Base-by-base conservation (phyloP, 306 rosid species). In the Corylus americana region DNA sequence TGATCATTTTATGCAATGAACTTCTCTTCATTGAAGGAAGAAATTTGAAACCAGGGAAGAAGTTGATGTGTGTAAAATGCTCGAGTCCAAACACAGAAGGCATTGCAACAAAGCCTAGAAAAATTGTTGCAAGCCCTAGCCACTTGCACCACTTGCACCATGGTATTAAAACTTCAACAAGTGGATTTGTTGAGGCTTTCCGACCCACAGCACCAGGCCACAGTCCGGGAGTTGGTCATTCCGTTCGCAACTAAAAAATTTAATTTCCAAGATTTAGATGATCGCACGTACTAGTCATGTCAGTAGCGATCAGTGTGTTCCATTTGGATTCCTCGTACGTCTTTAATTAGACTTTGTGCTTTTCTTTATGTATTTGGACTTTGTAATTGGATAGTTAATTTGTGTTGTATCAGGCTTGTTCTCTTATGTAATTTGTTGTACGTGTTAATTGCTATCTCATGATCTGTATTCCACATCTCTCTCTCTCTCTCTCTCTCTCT, bases 161-260 rank as follows among this genome's bases (percentile, higher is more conserved):
- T 42, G 25, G 58, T 67, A 37, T 25, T 18, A 77, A 79, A 74
- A 78, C 16, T 29, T 31, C 31, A 29, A 16, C 86, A 18, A 45
- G 25, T 9, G 91, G 85, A 29, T 74, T 71, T 76, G 88, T 75
- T 11, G 92, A 84, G 44, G 90, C 96, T 72, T 92, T 91, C 70
- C 83, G 96, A 62, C 92, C 96, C 11, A 91, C 94, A 8, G 78
- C 79, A 16, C 94, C 96, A 1, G 96, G 97, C 8, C 90, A 91
- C 53, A 91, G 95, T 59, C 98, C 97, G 0, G 94, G 98, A 6
- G 90, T 88, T 47, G 98, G 98, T 2, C 97, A 91, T 81, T 81
- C 91, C 59, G 29, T 88, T 76, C 81, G 86, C 70, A 79, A 74
- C 82, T 87, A 81, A 77, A 67, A n/a, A 44, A 35, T 16, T 16